Evolutionary conservation across 2,329 filamentous ascomycete genomes (phyloP), one percentile per base, ranked within the genome.

Genomic region (Paracamarosporium sp.): DNA sequence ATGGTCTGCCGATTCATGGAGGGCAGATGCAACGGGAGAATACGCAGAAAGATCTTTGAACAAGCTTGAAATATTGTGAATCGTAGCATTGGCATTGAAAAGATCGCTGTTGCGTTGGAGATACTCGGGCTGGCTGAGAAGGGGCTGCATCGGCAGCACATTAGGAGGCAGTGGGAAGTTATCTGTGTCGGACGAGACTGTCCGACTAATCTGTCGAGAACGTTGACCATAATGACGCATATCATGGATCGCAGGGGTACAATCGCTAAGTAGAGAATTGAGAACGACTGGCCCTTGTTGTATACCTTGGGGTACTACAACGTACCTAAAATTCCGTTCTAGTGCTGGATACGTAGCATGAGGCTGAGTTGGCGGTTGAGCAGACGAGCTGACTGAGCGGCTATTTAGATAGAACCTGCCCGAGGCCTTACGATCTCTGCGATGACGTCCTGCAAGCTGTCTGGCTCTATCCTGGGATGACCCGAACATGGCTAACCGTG

Each of bases 381-480:
- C 48, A 33, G 53, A 38, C 24, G 64, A 56, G 41, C 54, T 63
- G 48, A 50, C 38, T 24, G 66, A 66, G 38, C 58, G 61, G 55
- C 54, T 57, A 44, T 57, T 65, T 9, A 57, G 51, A 24, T 57
- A 50, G 12, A 70, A 69, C 54, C 50, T 62, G 30, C 36, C 53
- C 9, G 68, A 74, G 44, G 53, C 57, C 50, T 68, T 61, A 7
- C 72, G 65, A 11, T 67, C 61, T 59, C 64, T 69, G 47, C 71
- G 64, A 48, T 64, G 65, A 30, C 71, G 69, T 24, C 65, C 71
- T n/a, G 72, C 72, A 40, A 74, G 71, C 57, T 72, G 71, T 57
- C 69, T 68, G 33, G 73, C 73, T 47, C 72, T 67, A 41, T 76
- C 72, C 45, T 76, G 68, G 9, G 68, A 71, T 13, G 70, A 64